Percentiles rank a stretch among this genome's conserved stretches.
These are phyloP conservation scores for Metschnikowia henanensis DNA, from an alignment of 805 yeast species.

Conservation along the genomic window DNA sequence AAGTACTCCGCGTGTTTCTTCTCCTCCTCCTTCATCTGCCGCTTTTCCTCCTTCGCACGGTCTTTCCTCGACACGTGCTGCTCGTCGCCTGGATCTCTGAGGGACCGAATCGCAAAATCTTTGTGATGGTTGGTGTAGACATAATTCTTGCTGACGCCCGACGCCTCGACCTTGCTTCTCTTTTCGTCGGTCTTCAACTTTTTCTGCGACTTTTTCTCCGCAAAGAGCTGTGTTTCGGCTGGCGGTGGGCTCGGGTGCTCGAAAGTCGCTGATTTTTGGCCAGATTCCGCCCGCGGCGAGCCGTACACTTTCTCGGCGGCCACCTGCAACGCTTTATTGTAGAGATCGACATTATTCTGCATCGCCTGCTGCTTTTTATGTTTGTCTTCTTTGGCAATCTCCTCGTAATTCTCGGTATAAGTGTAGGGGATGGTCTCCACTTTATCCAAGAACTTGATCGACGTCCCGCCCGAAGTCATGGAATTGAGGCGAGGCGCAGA, in stretches of 20 bases:
- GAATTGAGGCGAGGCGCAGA: slow-evolving; percentile 8
- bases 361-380: slow-evolving; percentile 13
- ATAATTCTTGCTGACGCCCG: slow-evolving; percentile 17
- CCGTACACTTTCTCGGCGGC: slow-evolving; percentile 61
- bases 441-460: slow-evolving; percentile 38
- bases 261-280: background rate
- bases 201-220: slow-evolving; percentile 13
- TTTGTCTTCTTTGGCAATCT: slow-evolving; percentile 8
- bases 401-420: slow-evolving; percentile 8
- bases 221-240: slow-evolving; percentile 6
- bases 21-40: slow-evolving; percentile 12
- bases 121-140: slow-evolving; percentile 20
- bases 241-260: background rate
- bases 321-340: slow-evolving; percentile 52
- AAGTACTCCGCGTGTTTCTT: slow-evolving; percentile 5
- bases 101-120: slow-evolving; percentile 15
- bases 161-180: slow-evolving; percentile 13
- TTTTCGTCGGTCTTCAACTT: slow-evolving; percentile 14
- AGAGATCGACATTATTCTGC: slow-evolving; percentile 50
- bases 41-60: slow-evolving; percentile 17
- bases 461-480: slow-evolving; percentile 27
- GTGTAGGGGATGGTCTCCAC: slow-evolving; percentile 37
- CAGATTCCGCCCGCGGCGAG: slow-evolving; percentile 1
- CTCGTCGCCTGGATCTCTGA: slow-evolving; percentile 11
- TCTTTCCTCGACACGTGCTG: slow-evolving; percentile 10